phyloP scores from a whole-genome alignment of 2,329 filamentous ascomycete species.

The Fusarium acutatum region DNA sequence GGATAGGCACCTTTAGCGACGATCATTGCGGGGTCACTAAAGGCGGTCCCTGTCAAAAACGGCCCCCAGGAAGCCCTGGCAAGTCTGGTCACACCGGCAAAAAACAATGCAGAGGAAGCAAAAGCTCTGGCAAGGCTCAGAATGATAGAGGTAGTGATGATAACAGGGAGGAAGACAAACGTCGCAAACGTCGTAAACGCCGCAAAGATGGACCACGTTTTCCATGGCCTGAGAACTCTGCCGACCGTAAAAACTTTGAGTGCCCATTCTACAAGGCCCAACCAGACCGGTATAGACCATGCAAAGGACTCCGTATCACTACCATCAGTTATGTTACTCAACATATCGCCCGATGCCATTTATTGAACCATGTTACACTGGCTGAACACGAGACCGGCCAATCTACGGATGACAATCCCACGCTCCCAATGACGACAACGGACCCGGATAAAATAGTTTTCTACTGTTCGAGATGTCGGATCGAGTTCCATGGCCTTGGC shows the following conservation, averaged over 20 bases:
- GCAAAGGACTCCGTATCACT: neutral
- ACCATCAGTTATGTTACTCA: neutral
- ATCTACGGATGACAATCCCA: neutral
- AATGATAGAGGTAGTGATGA: neutral
- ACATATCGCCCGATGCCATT: neutral
- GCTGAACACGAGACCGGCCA: neutral
- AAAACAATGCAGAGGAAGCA: neutral
- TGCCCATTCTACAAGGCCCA: neutral
- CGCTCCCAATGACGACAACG: neutral
- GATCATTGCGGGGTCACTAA: neutral
- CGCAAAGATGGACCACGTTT: neutral
- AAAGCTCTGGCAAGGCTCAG: neutral
- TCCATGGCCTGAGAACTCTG: neutral
- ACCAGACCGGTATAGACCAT: neutral
- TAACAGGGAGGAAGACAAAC: neutral
- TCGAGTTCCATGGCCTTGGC: neutral
- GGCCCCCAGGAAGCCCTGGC: neutral
- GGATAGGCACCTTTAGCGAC: neutral
- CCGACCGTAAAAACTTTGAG: neutral
- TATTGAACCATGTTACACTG: neutral
- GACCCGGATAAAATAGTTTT: neutral
- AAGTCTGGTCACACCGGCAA: neutral
- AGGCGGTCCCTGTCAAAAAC: neutral
- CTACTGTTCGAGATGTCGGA: neutral
- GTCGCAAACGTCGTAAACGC: neutral